Percentiles rank a stretch among this genome's conserved stretches.
These are phyloP conservation scores for Kalanchoe fedtschenkoi DNA, from an alignment of 164 flowering plant species.

Conservation along the genomic window DNA sequence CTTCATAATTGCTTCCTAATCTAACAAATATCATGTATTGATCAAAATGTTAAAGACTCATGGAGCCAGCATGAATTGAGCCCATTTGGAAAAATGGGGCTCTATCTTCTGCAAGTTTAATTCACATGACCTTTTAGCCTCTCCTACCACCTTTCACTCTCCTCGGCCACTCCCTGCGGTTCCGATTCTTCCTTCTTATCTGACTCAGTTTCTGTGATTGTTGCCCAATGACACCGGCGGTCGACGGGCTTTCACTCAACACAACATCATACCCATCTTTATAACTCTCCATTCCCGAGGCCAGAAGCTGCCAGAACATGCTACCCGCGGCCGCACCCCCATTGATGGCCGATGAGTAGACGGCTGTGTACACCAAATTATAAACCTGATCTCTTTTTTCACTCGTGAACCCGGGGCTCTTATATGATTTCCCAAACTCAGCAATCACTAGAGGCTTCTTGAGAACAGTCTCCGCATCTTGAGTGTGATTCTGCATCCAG, in stretches of 20 bases:
- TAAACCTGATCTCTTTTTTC: slow-evolving; percentile 39
- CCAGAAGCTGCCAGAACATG: slow-evolving; percentile 70
- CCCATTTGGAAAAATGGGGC: no score
- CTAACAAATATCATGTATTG: no score
- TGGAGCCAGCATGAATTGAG: no score
- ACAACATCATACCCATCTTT: slow-evolving; percentile 73
- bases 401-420: slow-evolving; percentile 27
- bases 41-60: no score
- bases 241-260: slow-evolving; percentile 45
- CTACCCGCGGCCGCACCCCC: slow-evolving; percentile 72
- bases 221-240: slow-evolving; percentile 34
- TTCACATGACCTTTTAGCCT: slow-evolving; percentile 5
- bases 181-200: slow-evolving; percentile 36
- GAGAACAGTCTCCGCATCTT: slow-evolving; percentile 46
- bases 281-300: slow-evolving; percentile 56
- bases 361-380: slow-evolving; percentile 32
- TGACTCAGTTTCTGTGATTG: slow-evolving; percentile 43
- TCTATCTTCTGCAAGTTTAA: no score
- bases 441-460: slow-evolving; percentile 56
- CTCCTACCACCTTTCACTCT: slow-evolving; percentile 26
- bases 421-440: slow-evolving; percentile 66
- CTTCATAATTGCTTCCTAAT: no score
- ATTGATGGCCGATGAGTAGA: slow-evolving; percentile 50
- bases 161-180: slow-evolving; percentile 25
- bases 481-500: slow-evolving; percentile 55